Base-by-base conservation (phyloP, 192 early-diverging fungal genomes). In the Chytriomyces confervae region DNA sequence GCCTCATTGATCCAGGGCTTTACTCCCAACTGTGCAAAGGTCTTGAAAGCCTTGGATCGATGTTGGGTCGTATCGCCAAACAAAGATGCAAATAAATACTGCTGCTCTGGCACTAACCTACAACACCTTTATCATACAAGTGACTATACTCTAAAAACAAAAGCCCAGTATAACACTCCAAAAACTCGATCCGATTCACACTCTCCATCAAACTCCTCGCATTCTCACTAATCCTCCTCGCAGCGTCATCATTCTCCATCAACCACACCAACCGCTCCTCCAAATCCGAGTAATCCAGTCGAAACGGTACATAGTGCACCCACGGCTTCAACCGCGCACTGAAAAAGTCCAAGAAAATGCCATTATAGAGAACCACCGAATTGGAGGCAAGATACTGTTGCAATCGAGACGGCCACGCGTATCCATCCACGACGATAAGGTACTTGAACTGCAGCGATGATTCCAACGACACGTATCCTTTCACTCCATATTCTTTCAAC, bases 241-340 rank as follows among this genome's bases (percentile, higher is more conserved):
- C 75, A 10, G 23, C 48, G 8, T 16, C 65, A 49, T 68, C 75
- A 67, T 77, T 13, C 5, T 68, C 47, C 24, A 36, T n/a, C 24
- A 66, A 43, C 64, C 63, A 77, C 48, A 16, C 13, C 75, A 77
- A 7, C 49, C 7, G 45, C 29, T 67, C 64, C 43, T 53, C 50
- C 45, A 67, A n/a, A 49, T 77, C 75, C 10, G 64, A 68, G 7
- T 53, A 53, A 49, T 77, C 75, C 47, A 50, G n/a, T 10, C 50
- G 27, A 10, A 77, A n/a, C 11, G 75, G 75, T 23, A 77, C 63
- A 66, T 77, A 77, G 57, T 77, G 75, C n/a, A 77, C 75, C 61
- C 61, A 77, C 10, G 75, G 75, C 44, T 50, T 29, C 10, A 77
- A 51, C 50, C 23, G 13, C 50, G 46, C 29, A 8, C 23, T 57